Percentiles rank a stretch among this genome's conserved stretches.
Conservation (phyloP, 768 basidiomycete genomes). For the Leccinum disarticulatum region DNA sequence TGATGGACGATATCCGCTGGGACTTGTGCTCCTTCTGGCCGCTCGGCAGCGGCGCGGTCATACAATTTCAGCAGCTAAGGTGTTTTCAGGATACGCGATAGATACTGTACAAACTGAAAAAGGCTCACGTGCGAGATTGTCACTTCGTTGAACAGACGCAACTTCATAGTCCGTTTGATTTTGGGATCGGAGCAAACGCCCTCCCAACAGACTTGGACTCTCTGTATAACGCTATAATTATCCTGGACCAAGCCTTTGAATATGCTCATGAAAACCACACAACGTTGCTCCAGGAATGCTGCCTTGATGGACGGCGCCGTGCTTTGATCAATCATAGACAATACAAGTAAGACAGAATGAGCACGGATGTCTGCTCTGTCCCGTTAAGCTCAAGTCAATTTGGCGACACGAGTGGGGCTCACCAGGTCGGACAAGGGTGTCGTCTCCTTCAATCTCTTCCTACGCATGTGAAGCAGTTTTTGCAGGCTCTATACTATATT, state of each 20-base stretch:
- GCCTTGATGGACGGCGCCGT: constrained; percentile 54
- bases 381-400: neutral
- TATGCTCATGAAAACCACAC: constrained; percentile 61
- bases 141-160: constrained; percentile 67
- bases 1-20: constrained; percentile 84
- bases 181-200: constrained; percentile 75
- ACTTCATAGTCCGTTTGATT: constrained; percentile 68
- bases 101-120: neutral
- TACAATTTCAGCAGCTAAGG: constrained; percentile 73
- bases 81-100: neutral
- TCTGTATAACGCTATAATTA: constrained; percentile 57
- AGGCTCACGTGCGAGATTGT: constrained; percentile 59
- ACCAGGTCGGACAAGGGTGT: constrained; percentile 60
- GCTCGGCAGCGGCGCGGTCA: constrained; percentile 52
- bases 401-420: constrained; percentile 5
- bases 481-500: constrained; percentile 49
- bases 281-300: constrained; percentile 68
- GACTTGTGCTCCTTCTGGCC: constrained; percentile 48
- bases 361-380: constrained; percentile 70
- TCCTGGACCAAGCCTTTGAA: constrained; percentile 75
- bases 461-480: constrained; percentile 69
- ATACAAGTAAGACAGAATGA: constrained; percentile 66
- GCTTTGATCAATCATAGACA: constrained; percentile 63
- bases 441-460: constrained; percentile 42
- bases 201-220: constrained; percentile 71